Evolutionary conservation across 306 rosid species (phyloP).

Genomic region (Hylodesmum podocarpum): DNA sequence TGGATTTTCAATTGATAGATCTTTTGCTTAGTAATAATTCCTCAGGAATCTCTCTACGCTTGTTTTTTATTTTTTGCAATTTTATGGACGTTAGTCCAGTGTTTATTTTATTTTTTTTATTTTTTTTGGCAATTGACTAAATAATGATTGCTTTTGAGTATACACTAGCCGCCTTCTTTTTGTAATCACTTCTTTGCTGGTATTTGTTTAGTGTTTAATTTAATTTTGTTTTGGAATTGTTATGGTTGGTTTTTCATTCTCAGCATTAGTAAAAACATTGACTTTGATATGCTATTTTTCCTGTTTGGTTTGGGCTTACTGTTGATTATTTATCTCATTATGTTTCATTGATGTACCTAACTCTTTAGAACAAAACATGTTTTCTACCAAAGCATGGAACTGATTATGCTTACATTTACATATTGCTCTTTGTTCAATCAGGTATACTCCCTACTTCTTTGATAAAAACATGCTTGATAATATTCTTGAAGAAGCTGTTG

Average conservation of each 20-base stretch:
- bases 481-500: slow-evolving; percentile 98
- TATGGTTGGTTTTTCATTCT: not conserved
- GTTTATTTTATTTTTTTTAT: too few species aligned
- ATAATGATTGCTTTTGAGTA: slow-evolving; percentile 4
- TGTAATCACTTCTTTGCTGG: not conserved
- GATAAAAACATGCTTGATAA: slow-evolving; percentile 94
- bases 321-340: slow-evolving; percentile 10
- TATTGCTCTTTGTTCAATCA: slow-evolving; percentile 45
- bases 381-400: slow-evolving; percentile 15
- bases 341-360: not conserved
- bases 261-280: not conserved
- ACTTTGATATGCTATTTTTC: not conserved
- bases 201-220: not conserved
- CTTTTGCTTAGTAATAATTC: not conserved
- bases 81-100: not conserved
- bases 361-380: not conserved
- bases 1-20: slow-evolving; percentile 24
- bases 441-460: slow-evolving; percentile 98
- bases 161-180: not conserved
- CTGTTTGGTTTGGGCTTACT: slow-evolving; percentile 5
- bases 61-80: slow-evolving; percentile 30
- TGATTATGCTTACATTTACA: slow-evolving; percentile 31
- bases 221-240: not conserved
- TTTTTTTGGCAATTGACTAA: not conserved
- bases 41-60: not conserved